Conservation (phyloP, 306 rosid species). For the Malus sieversii region DNA sequence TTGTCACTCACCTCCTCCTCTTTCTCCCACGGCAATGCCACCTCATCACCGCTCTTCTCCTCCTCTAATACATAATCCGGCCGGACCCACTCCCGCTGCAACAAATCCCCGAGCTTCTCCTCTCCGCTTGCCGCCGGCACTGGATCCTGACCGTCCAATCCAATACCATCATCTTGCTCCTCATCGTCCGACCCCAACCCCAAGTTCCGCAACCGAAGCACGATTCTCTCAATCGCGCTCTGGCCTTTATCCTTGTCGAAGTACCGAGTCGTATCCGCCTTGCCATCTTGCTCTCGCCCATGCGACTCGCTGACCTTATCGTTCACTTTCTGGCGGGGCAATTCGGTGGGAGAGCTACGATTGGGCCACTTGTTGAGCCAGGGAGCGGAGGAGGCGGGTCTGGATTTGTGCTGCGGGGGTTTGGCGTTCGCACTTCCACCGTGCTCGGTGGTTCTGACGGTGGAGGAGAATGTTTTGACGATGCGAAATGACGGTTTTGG, state of each 20-base stretch:
- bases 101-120: constrained; percentile 68
- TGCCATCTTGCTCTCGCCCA: constrained; percentile 12
- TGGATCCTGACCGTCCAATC: constrained; percentile 19
- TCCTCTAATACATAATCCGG: constrained; percentile 46
- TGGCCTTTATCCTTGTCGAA: constrained; percentile 30
- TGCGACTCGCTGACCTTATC: constrained; percentile 13
- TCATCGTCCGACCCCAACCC: constrained; percentile 57
- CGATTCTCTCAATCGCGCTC: constrained; percentile 73
- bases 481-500: constrained; percentile 43
- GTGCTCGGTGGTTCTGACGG: constrained; percentile 18
- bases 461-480: constrained; percentile 27
- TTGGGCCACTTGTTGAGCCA: constrained; percentile 63
- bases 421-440: constrained; percentile 12
- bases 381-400: constrained; percentile 34
- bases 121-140: constrained; percentile 44
- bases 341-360: constrained; percentile 18
- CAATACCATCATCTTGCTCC: constrained; percentile 26
- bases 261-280: constrained; percentile 19
- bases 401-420: constrained; percentile 32
- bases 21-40: constrained; percentile 65
- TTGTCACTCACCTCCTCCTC: constrained; percentile 31
- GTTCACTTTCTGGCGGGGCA: constrained; percentile 10
- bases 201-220: constrained; percentile 62
- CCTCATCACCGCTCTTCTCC: constrained; percentile 19
- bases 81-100: constrained; percentile 76